phyloP scores from a whole-genome alignment of 2,329 filamentous ascomycete species.

The Cryphonectria radicalis region DNA sequence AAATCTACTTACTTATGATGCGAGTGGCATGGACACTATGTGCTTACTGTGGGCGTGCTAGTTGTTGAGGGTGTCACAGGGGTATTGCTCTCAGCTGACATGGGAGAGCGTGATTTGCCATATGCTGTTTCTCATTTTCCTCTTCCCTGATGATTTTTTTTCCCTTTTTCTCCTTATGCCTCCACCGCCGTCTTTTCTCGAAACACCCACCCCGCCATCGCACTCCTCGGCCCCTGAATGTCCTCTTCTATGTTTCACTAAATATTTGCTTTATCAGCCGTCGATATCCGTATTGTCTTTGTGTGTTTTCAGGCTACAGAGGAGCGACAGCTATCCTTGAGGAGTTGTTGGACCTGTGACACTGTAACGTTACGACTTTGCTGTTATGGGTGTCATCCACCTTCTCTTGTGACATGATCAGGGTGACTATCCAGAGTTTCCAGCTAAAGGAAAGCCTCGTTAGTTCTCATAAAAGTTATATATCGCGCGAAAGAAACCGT shows the following conservation, averaged over 20 bases:
- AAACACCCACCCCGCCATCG: background rate
- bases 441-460: background rate
- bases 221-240: background rate
- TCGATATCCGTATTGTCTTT: too few species aligned
- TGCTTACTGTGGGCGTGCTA: background rate
- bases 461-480: background rate
- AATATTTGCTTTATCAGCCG: background rate
- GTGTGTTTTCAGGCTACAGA: too few species aligned
- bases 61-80: background rate
- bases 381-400: background rate
- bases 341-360: background rate
- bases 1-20: background rate
- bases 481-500: background rate
- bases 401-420: background rate
- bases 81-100: background rate
- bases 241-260: background rate
- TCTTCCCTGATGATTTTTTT: background rate
- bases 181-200: background rate
- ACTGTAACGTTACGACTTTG: background rate
- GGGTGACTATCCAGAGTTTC: too few species aligned
- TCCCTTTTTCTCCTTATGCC: background rate
- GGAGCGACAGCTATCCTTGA: background rate
- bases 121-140: background rate
- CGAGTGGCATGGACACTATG: background rate
- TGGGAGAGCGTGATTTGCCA: background rate